phyloP scores from a whole-genome alignment of 768 basidiomycete genomes.

The Lentinula boryana region DNA sequence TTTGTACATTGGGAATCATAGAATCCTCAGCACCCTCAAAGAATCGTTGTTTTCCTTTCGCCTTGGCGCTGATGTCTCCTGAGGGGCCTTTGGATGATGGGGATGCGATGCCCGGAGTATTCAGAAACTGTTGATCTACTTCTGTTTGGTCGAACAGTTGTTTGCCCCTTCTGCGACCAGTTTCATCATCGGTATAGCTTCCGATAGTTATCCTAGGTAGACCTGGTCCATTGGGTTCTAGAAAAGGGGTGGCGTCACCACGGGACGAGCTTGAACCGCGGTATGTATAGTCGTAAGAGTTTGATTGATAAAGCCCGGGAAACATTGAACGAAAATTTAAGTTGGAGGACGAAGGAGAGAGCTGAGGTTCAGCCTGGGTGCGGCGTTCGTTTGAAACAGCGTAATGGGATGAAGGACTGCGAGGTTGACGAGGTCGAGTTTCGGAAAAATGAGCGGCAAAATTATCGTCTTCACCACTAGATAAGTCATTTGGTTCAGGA shows the following conservation, averaged over 20 bases:
- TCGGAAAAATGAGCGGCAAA: neutral
- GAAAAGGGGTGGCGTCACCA: neutral
- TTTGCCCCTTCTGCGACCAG: slow-evolving; percentile 1
- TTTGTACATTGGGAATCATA: neutral
- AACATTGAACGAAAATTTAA: neutral
- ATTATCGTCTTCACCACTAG: slow-evolving; percentile 6
- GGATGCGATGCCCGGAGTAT: neutral
- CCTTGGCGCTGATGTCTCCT: slow-evolving; percentile 2
- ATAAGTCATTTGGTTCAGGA: slow-evolving; percentile 4
- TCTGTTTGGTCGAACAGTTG: neutral
- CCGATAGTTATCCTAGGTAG: neutral
- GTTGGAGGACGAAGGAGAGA: neutral
- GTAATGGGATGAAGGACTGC: neutral
- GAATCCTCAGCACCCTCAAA: neutral
- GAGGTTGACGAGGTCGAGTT: neutral
- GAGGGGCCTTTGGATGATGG: neutral
- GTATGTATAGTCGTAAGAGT: neutral
- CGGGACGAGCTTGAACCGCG: neutral
- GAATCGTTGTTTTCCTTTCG: slow-evolving; percentile 2
- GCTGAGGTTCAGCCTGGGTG: neutral
- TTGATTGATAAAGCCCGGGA: neutral
- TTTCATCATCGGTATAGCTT: neutral
- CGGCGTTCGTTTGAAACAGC: neutral
- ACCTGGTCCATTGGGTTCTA: neutral
- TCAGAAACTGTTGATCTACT: neutral